Evolutionary conservation across 2,329 filamentous ascomycete species (phyloP).

Genomic region (Tolypocladium inflatum): DNA sequence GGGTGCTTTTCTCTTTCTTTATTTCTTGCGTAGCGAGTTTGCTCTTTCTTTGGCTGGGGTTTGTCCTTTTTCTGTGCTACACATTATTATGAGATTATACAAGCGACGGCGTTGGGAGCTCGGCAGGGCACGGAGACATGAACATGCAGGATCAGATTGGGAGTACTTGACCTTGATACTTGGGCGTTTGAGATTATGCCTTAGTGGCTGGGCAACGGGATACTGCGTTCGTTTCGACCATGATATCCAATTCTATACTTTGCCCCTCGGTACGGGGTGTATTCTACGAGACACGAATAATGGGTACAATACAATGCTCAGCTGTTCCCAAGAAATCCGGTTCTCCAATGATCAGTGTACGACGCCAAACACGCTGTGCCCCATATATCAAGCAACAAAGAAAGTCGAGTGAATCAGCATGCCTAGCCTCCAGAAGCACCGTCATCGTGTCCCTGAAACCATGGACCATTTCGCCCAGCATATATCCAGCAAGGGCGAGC

Average conservation of each 20-base stretch:
- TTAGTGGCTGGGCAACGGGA: not conserved
- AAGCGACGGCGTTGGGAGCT: conserved; percentile 20
- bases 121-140: not conserved
- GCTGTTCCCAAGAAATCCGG: not conserved
- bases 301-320: not conserved
- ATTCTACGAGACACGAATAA: not conserved
- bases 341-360: not conserved
- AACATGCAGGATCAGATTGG: not conserved
- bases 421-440: not conserved
- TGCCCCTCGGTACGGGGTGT: not conserved
- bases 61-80: not conserved
- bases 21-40: conserved; percentile 1
- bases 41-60: not conserved
- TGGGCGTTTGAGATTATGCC: not conserved
- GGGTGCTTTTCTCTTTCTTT: conserved; percentile 1
- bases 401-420: not conserved
- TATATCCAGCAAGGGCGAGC: not conserved
- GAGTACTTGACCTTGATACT: not conserved
- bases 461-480: not conserved
- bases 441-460: not conserved
- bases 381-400: not conserved
- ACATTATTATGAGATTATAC: conserved; percentile 5
- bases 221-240: not conserved
- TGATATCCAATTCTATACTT: not conserved
- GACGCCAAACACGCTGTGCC: not conserved